Evolutionary conservation across 148 eudicot species (phyloP), one percentile per base, ranked within the genome.

Genomic region (Beta vulgaris): DNA sequence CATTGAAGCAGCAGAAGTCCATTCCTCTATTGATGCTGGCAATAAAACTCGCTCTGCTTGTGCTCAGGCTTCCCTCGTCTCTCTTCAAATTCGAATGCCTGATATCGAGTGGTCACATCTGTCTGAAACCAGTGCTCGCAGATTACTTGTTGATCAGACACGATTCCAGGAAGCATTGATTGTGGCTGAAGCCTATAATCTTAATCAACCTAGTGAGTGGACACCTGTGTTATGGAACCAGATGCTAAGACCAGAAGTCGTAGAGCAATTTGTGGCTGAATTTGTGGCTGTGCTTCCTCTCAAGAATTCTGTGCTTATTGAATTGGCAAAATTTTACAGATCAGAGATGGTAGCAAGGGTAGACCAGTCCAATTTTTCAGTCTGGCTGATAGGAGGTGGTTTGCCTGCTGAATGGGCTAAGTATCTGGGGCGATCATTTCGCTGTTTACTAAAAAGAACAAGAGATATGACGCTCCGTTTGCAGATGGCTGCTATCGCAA

Each of bases 131-230:
- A 88, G 88, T 62, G 99, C 99, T 18, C 85, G 99, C 1, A 73
- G 92, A 39, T 87, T 87, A 34, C 91, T 95, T 13, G 97, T 89
- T 44, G 93, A 90, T 51, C 99, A 95, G 80, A 88, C 96, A 61
- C 89, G 91, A 65, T 95, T 95, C 78, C 99, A 90, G 76, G 99
- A 95, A 74, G 99, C 99, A 37, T 81, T 95, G 31, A 92, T 95
- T 77, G 96, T 95, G 48, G 99, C 99, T 6, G 99, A 95, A 84
- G 97, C 99, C 54, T 95, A 95, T 79, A 84, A 84, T 61, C 90
- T 95, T 37, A 95, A 95, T 85, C 97, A 92, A 68, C 94, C 99
- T 14, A 86, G 97, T 76, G 99, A 95, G 73, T 95, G 99, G 99
- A 94, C 97, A 43, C 87, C 88, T 14, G 99, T 92, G 28, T 86